Base-by-base conservation (phyloP, 306 rosid species). In the Lathyrus sativus region DNA sequence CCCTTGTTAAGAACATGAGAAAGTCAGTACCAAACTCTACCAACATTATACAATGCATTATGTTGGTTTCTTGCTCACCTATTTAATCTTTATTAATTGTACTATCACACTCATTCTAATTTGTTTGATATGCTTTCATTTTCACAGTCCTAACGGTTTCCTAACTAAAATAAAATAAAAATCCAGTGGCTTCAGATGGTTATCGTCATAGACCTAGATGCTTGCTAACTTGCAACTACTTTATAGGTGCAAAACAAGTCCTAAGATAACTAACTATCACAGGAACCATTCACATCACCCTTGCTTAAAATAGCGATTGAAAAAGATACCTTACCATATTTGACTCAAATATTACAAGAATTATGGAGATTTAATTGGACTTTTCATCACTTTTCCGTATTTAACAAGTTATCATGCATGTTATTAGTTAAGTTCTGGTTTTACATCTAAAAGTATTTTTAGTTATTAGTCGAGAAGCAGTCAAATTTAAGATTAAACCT, bases 11-110 rank as follows among this genome's bases (percentile, higher is more conserved):
- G 70, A 53, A 79, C 18, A 12, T 59, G 46, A 41, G 12, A 78
- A 70, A 79, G 87, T 79, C 77, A 28, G 50, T 81, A 85, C 84
- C 98, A 85, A 89, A 89, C 91, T 78, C 76, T n/a, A 83, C 82
- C 98, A 76, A 87, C 81, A 48, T 9, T 73, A 50, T 54, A 17
- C 31, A 17, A 56, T 10, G 73, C 37, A 46, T 10, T 48, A 15
- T 41, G 18, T 41, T 37, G 63, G 41, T 51, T 76, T 83, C 62
- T 89, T 41, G 91, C 81, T 91, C 80, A 79, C 84, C 95, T 70
- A 83, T 92, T 90, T 64, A 79, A 68, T 72, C 74, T 78, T 28
- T 26, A n/a, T 11, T 37, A 28, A 35, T 37, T 19, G n/a, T 60
- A 53, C 55, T 66, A 8, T 44, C 61, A 48, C 35, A 0, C 54